Percentiles rank a stretch among this genome's conserved stretches.
phyloP scores from a whole-genome alignment of 1,284 basidiomycete genomes.

The Ceratobasidium sp. region DNA sequence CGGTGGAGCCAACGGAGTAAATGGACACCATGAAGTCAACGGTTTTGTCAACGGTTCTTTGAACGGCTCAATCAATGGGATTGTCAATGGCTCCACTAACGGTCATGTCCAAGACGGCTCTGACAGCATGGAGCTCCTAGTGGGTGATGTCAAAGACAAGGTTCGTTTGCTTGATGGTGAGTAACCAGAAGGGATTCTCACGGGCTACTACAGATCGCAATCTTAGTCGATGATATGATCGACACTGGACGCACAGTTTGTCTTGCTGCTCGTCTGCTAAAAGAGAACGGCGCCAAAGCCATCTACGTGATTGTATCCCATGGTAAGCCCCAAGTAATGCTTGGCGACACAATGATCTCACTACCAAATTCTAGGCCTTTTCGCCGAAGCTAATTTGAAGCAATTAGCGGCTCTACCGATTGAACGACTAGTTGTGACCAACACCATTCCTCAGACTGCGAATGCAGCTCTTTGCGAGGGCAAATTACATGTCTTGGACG shows the following conservation, averaged over 20 bases:
- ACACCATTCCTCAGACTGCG: constrained; percentile 77
- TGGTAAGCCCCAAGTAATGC: constrained; percentile 67
- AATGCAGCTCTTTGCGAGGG: constrained; percentile 45
- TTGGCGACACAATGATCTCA: constrained; percentile 2
- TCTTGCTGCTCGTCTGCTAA: constrained; percentile 87
- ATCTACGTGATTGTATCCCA: constrained; percentile 94
- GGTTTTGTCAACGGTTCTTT: constrained; percentile 18
- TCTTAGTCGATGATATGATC: constrained; percentile 98
- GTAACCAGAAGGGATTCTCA: neutral
- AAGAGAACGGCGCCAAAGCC: constrained; percentile 89
- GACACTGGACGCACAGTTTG: constrained; percentile 93
- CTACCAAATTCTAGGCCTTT: constrained; percentile 70
- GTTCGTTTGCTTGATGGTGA: constrained; percentile 60
- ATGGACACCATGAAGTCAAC: constrained; percentile 19
- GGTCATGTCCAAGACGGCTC: constrained; percentile 60
- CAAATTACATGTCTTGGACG: constrained; percentile 84
- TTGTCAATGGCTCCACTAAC: constrained; percentile 51
- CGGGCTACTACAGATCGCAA: constrained; percentile 73
- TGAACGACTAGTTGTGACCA: constrained; percentile 89
- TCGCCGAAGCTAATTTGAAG: constrained; percentile 88
- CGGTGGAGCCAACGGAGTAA: constrained; percentile 25
- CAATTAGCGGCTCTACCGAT: constrained; percentile 85
- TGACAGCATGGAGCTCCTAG: constrained; percentile 90
- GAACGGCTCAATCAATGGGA: constrained; percentile 11
- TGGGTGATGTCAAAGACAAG: constrained; percentile 96